phyloP scores from a whole-genome alignment of 2,329 filamentous ascomycete genomes.

The Diplodia seriata region DNA sequence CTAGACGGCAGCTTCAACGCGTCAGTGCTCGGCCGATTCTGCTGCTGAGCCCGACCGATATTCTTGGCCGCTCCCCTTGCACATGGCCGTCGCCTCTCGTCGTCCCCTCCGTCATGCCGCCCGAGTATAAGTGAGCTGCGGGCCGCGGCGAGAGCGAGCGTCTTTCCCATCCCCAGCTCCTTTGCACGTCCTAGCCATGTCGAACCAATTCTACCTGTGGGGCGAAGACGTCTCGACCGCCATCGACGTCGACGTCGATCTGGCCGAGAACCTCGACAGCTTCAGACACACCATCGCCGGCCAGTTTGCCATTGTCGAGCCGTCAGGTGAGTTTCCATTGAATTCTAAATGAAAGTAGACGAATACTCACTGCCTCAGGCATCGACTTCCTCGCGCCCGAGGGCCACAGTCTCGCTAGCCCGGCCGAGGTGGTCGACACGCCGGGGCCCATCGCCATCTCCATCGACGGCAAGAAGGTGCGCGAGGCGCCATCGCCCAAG shows the following conservation, averaged over 20 bases:
- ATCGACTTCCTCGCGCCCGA: slow-evolving; percentile 34
- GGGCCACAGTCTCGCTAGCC: slow-evolving; percentile 20
- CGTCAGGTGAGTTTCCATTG: slow-evolving; percentile 39
- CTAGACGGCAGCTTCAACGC: not conserved
- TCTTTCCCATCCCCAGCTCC: not conserved
- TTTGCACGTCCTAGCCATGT: not conserved
- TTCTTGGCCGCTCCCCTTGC: not conserved
- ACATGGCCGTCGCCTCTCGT: too few species aligned
- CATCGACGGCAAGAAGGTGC: slow-evolving; percentile 59
- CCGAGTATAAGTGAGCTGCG: slow-evolving; percentile 10
- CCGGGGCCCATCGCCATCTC: slow-evolving; percentile 47
- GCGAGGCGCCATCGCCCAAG: slow-evolving; percentile 49
- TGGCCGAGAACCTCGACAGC: slow-evolving; percentile 38
- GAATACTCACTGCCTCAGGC: slow-evolving; percentile 30
- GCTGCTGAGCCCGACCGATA: not conserved
- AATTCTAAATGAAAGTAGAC: too few species aligned
- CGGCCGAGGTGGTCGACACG: slow-evolving; percentile 36
- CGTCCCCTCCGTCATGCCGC: not conserved
- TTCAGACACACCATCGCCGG: slow-evolving; percentile 40
- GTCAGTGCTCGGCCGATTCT: slow-evolving; percentile 20
- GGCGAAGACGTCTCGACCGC: slow-evolving; percentile 39
- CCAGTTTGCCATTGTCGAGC: slow-evolving; percentile 43
- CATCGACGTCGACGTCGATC: slow-evolving; percentile 38
- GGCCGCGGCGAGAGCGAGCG: not conserved
- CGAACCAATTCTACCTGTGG: slow-evolving; percentile 40